These are phyloP conservation scores for Tausonia pullulans DNA, from an alignment of 1,284 basidiomycete genomes.

Conservation along the genomic window DNA sequence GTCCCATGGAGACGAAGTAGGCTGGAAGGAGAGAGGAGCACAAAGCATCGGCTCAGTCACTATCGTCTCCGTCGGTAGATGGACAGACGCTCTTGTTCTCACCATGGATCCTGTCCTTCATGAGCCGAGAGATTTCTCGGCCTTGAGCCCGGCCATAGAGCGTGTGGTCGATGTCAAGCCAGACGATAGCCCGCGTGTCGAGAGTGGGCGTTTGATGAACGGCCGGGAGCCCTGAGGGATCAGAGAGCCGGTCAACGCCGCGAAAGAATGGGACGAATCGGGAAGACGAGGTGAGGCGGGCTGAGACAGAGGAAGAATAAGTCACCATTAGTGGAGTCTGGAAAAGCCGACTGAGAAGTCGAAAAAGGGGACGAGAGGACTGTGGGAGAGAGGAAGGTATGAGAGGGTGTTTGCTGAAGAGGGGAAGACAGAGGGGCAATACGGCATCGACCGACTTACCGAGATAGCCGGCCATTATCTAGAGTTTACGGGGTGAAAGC, in stretches of 20 bases:
- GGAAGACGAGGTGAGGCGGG: background rate
- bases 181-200: slow-evolving; percentile 41
- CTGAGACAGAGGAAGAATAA: background rate
- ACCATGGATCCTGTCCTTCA: slow-evolving; percentile 70
- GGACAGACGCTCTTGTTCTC: slow-evolving; percentile 17
- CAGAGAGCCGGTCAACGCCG: background rate
- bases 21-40: background rate
- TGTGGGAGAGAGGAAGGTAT: no score
- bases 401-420: no score
- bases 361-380: background rate
- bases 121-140: slow-evolving; percentile 40
- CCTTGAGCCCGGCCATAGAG: slow-evolving; percentile 40
- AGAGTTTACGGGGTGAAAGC: no score
- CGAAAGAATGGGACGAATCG: background rate
- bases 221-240: background rate
- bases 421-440: background rate
- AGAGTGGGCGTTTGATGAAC: background rate
- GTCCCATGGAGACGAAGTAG: slow-evolving; percentile 12
- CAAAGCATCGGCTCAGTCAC: background rate
- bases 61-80: background rate
- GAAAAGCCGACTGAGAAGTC: background rate
- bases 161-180: slow-evolving; percentile 54
- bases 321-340: background rate
- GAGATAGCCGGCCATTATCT: background rate
- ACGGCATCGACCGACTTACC: background rate